Evolutionary conservation across 306 rosid species (phyloP), one percentile per base, ranked within the genome.

Genomic region (Vigna reflexopilosa): DNA sequence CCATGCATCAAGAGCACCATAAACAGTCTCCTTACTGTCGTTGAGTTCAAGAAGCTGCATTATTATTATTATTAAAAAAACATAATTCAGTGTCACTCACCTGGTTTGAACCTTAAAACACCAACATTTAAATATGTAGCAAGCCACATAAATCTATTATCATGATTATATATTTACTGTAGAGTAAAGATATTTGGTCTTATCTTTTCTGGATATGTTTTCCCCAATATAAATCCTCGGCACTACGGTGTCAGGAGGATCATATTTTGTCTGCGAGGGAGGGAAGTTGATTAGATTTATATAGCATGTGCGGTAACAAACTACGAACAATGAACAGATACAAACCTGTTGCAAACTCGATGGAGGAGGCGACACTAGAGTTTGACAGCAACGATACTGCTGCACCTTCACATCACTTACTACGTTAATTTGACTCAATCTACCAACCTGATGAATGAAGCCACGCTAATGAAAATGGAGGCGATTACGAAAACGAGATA

Each of bases 1-100:
- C 96, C 93, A 94, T 59, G 95, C 92, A 88, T 94, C 95, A 79
- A 94, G 92, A 47, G 98, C 85, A 68, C 97, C 90, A 79, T 90
- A 94, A 83, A 92, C 77, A 66, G 90, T 88, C 76, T 94, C 95
- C 84, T 94, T 94, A 72, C 85, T 90, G 61, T 90, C 90, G 74
- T 85, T 85, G 40, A 94, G 84, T 76, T 92, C 90, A 19, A 81
- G 77, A 76, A 94, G 92, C 97, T 92, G 88, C 93, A 83, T 81
- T 17, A 26, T 57, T 6, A 20, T 56, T 19, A 70, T 83, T 10
- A 19, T n/a, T n/a, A 20, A 8, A 7, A 64, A 75, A 81, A 79
- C 38, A 42, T 20, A 32, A 52, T 44, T 76, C 15, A 68, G 59
- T 45, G 34, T 15, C 24, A 16, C 4, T 47, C 34, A 57, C 65